These are phyloP conservation scores for Pseudogymnoascus sp. DNA, from an alignment of 2,329 filamentous ascomycete species.

Conservation along the genomic window DNA sequence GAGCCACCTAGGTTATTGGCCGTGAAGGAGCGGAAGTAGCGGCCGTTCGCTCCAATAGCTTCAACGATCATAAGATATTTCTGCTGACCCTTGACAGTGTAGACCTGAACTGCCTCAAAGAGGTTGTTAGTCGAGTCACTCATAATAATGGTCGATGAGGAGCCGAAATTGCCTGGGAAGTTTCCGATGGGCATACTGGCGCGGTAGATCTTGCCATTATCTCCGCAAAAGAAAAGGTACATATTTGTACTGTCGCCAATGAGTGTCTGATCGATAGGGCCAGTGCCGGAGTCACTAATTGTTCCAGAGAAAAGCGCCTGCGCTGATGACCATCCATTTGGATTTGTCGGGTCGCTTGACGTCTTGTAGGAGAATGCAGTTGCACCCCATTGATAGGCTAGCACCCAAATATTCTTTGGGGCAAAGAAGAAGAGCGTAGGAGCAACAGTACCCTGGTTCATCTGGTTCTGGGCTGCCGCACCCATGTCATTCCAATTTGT, in stretches of 20 bases:
- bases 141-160: slow-evolving; percentile 40
- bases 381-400: slow-evolving; percentile 57
- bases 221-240: slow-evolving; percentile 60
- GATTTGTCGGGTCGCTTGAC: slow-evolving; percentile 47
- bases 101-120: slow-evolving; percentile 33
- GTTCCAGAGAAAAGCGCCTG: slow-evolving; percentile 49
- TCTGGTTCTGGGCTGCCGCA: slow-evolving; percentile 43
- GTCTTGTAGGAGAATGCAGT: slow-evolving; percentile 53
- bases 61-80: slow-evolving; percentile 34
- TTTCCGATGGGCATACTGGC: slow-evolving; percentile 52
- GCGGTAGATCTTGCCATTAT: slow-evolving; percentile 60
- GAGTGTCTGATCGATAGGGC: slow-evolving; percentile 54
- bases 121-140: slow-evolving; percentile 39
- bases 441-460: slow-evolving; percentile 42
- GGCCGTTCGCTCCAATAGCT: slow-evolving; percentile 28
- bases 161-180: slow-evolving; percentile 54
- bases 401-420: slow-evolving; percentile 55
- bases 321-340: slow-evolving; percentile 47
- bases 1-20: slow-evolving; percentile 26
- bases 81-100: slow-evolving; percentile 22
- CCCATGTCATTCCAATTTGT: slow-evolving; percentile 44
- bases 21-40: slow-evolving; percentile 36
- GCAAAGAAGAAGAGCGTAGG: slow-evolving; percentile 56
- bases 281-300: slow-evolving; percentile 43
- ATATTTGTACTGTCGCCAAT: slow-evolving; percentile 54